Evolutionary conservation across 1,139 yeast genomes (phyloP), one percentile per base, ranked within the genome.

Genomic region (Protomyces lactucae-debilis): DNA sequence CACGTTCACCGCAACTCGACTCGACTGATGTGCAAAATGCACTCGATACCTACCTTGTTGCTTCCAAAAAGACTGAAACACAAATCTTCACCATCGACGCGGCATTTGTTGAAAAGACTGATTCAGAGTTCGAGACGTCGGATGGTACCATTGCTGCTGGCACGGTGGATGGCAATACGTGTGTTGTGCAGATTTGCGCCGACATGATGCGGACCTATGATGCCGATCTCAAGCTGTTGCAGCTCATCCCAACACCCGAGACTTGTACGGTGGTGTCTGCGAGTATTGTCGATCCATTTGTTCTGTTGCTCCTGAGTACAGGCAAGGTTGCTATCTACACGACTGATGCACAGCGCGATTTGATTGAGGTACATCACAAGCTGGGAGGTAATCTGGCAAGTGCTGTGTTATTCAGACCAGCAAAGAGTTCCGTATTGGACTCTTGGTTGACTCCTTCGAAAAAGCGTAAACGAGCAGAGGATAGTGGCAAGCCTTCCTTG

Each of bases 171-270:
- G 80, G 80, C 39, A 85, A 85, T 1, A 82, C 84, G 67, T 80
- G 83, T 67, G 83, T 89, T 57, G 81, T 89, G 16, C 97, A 91
- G 73, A 84, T 90, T 0, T 86, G 95, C 0, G 83, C 88, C 0
- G 81, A 82, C 55, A 85, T 84, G 66, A 80, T 90, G 48, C 79
- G 82, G 48, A 74, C 89, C 2, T 90, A 85, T 72, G 88, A 87
- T 71, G 78, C 84, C 61, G 82, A 82, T 55, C 87, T 90, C 73
- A 81, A 82, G 66, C 76, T 69, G 32, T 67, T 76, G 6, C 73
- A 73, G 36, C 70, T 75, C 12, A 57, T 76, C 21, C 70, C 71
- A 12, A 52, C 64, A 16, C 64, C 64, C 12, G 67, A 66, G 40
- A 64, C 52, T 14, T 53, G 65, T 25, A 60, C 54, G 14, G 55